phyloP scores from a whole-genome alignment of 768 basidiomycete genomes.

The Paxillus ammoniavirescens region DNA sequence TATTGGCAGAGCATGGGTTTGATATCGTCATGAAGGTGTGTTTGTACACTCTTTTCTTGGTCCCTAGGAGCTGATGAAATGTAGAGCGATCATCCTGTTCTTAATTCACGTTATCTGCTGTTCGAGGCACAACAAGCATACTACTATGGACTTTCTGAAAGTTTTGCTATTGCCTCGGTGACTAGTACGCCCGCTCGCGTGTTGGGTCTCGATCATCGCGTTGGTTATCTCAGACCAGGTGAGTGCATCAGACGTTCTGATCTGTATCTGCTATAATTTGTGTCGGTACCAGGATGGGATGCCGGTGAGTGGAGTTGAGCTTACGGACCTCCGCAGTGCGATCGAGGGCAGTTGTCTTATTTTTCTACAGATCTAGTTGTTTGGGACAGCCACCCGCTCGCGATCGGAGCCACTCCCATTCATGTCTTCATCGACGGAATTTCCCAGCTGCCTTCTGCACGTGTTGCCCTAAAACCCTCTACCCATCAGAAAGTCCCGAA shows the following conservation, averaged over 20 bases:
- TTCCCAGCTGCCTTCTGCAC: conserved; percentile 50
- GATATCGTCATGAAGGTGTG: conserved; percentile 55
- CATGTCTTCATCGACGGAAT: conserved; percentile 84
- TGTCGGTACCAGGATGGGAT: conserved; percentile 50
- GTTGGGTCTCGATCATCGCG: conserved; percentile 68
- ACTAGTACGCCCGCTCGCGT: conserved; percentile 64
- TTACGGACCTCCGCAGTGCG: background rate
- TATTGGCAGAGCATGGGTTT: conserved; percentile 50
- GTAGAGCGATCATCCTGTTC: conserved; percentile 45
- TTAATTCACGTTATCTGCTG: conserved; percentile 48
- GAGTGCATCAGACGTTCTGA: background rate
- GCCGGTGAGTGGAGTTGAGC: conserved; percentile 41
- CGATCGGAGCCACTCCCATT: conserved; percentile 67
- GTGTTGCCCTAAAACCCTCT: conserved; percentile 49
- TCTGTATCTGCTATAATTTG: too few relatives aligned
- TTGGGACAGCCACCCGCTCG: conserved; percentile 71
- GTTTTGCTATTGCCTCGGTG: conserved; percentile 62
- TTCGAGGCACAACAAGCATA: conserved; percentile 60
- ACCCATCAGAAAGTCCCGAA: conserved; percentile 46
- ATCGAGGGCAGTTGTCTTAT: background rate
- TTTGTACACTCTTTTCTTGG: conserved; percentile 28
- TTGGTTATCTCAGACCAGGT: conserved; percentile 58
- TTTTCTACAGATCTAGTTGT: conserved; percentile 50
- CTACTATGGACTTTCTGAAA: conserved; percentile 58
- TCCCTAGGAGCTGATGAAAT: background rate